Base-by-base conservation (phyloP, 179 eudicot species). In the Sideroxylon spinosum region DNA sequence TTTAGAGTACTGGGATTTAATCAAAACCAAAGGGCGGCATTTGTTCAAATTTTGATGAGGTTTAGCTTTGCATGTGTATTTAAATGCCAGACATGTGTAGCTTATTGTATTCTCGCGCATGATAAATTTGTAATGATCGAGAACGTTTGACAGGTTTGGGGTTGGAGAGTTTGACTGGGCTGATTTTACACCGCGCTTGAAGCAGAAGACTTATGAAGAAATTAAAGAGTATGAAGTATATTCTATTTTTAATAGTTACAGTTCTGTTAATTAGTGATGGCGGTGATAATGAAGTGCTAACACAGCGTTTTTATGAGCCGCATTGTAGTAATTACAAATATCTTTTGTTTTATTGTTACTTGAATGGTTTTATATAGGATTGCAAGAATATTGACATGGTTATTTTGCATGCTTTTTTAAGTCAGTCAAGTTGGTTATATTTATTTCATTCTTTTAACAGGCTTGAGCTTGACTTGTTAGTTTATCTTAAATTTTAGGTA, bases 11-110 rank as follows among this genome's bases (percentile, higher is more conserved):
- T 92, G 71, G 99, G 99, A 66, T 95, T 95, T 66, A 95, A 93
- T 78, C 97, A 92, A 81, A 90, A 85, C 78, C 99, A 95, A 86
- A 87, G 99, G 85, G 95, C 97, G 79, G 83, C 86, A 65, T 95
- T 95, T 85, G 98, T 95, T 44, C 95, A 95, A 86, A 81, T 91
- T 81, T 75, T 95, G 83, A 95, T 95, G 99, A 95, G 99, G 99
- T 95, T 78, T 77, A 71, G 73, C 74, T 9, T 78, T 46, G 23
- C 29, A 46, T 67, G 22, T 66, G 7, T 52, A 68, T 48, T 71
- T 75, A 12, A 48, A n/a, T 55, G 10, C 76, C 76, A 55, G 20
- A 65, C 68, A 28, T 2, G 16, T 26, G 5, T 13, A 14, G 10
- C 20, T 25, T 71, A 25, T 26, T 22, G 20, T 22, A 25, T 25